Conservation (phyloP, 2,329 filamentous ascomycete genomes). For the Nemania sp. region DNA sequence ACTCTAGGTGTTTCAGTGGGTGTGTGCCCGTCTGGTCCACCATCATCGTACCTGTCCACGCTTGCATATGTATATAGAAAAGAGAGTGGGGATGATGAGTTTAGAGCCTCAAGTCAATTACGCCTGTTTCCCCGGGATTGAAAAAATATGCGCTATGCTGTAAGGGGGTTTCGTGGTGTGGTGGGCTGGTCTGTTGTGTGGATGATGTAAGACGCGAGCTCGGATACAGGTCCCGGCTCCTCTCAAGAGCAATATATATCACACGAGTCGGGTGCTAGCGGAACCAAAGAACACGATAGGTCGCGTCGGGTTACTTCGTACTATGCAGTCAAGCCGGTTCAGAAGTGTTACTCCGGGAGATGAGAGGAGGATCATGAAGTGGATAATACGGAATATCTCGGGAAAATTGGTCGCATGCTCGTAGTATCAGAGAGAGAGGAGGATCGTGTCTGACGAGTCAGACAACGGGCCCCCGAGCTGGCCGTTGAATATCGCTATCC, state of each 20-base stretch:
- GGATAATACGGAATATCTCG: slow-evolving; percentile 1
- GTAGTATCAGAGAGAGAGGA: slow-evolving; percentile 8
- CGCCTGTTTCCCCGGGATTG: slow-evolving; percentile 2
- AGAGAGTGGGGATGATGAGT: slow-evolving; percentile 7
- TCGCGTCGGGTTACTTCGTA: slow-evolving; percentile 9
- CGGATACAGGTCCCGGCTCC: slow-evolving; percentile 3
- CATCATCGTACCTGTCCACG: not conserved
- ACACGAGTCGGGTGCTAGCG: not conserved
- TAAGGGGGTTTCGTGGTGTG: not conserved
- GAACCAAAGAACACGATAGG: not conserved
- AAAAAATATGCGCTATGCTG: not conserved
- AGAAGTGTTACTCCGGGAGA: not conserved
- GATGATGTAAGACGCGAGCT: slow-evolving; percentile 15
- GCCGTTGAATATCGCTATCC: not conserved
- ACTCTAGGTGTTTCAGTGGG: slow-evolving; percentile 10
- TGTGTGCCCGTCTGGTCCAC: slow-evolving; percentile 9
- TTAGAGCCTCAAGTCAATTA: slow-evolving; percentile 17
- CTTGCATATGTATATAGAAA: slow-evolving; percentile 14
- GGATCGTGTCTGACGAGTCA: not conserved
- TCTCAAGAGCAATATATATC: not conserved
- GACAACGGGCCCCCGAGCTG: not conserved
- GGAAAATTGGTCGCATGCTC: not conserved
- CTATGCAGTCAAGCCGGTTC: not conserved
- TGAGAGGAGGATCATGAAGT: not conserved
- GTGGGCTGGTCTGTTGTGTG: not conserved